These are phyloP conservation scores for Vickermania spadyakhi DNA, from an alignment of 208 protist species.

Conservation along the genomic window DNA sequence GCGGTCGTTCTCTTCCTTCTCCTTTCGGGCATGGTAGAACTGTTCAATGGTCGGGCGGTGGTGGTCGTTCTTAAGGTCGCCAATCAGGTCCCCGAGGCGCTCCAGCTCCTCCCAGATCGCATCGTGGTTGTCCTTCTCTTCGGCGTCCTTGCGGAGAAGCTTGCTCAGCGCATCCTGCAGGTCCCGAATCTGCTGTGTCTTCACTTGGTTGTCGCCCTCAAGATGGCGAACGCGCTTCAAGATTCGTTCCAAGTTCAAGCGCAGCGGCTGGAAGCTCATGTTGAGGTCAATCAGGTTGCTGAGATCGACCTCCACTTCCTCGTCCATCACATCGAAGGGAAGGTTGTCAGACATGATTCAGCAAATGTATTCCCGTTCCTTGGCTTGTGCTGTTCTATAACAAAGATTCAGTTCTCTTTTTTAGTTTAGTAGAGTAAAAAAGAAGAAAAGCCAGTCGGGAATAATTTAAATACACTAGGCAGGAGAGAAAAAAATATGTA, in stretches of 20 bases:
- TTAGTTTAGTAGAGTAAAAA: no score
- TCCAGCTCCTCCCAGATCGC: slow-evolving; percentile 58
- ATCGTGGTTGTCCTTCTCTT: slow-evolving; percentile 10
- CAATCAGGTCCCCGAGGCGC: slow-evolving; percentile 40
- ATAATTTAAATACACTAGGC: no score
- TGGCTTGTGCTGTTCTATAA: no score
- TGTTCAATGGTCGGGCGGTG: slow-evolving; percentile 67
- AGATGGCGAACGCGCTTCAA: slow-evolving; percentile 34
- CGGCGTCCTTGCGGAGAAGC: slow-evolving; percentile 9
- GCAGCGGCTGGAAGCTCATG: slow-evolving; percentile 62
- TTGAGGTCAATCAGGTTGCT: slow-evolving; percentile 69
- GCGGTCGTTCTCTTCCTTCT: slow-evolving; percentile 6
- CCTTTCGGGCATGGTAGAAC: slow-evolving; percentile 70
- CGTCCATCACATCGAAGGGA: slow-evolving; percentile 3
- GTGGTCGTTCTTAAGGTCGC: slow-evolving; percentile 34
- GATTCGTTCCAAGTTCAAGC: slow-evolving; percentile 59
- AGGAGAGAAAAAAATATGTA: no score
- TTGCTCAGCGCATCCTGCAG: slow-evolving; percentile 21
- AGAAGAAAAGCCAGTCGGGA: no score
- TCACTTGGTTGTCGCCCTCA: slow-evolving; percentile 34
- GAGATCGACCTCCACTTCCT: slow-evolving; percentile 47
- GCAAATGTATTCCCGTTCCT: no score
- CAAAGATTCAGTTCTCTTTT: no score
- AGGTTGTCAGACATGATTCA: neutral
- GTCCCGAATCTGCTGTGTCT: slow-evolving; percentile 29